Conservation (phyloP, 2,329 filamentous ascomycete species). For the Chrysosporium keratinophilum region DNA sequence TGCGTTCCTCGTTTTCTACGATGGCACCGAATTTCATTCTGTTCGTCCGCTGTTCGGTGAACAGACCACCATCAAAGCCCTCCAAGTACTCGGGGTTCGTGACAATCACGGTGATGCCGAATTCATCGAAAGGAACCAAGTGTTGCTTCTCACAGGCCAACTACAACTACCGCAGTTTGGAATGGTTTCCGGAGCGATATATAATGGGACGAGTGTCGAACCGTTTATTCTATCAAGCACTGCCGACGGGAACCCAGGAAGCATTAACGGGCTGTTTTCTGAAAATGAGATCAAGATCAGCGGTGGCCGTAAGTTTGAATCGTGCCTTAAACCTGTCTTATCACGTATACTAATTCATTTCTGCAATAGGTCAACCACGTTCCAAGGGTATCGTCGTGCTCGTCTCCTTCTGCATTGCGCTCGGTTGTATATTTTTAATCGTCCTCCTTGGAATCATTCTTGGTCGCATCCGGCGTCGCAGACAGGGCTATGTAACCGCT, state of each 20-base stretch:
- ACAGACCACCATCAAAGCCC: constrained; percentile 60
- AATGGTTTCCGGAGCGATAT: constrained; percentile 73
- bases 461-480: constrained; percentile 39
- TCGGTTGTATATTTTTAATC: constrained; percentile 41
- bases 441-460: constrained; percentile 39
- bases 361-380: constrained; percentile 27
- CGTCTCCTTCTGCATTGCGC: constrained; percentile 39
- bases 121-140: constrained; percentile 56
- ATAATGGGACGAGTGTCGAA: constrained; percentile 66
- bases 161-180: constrained; percentile 67
- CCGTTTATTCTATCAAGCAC: constrained; percentile 74
- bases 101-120: constrained; percentile 54
- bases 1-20: constrained; percentile 71
- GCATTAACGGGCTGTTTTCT: constrained; percentile 71
- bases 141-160: constrained; percentile 74
- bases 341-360: constrained; percentile 14
- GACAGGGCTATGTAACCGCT: constrained; percentile 38
- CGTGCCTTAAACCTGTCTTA: background rate
- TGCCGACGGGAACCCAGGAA: constrained; percentile 55
- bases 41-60: constrained; percentile 53
- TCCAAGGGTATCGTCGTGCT: constrained; percentile 39
- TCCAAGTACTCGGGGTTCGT: constrained; percentile 70
- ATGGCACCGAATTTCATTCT: constrained; percentile 60
- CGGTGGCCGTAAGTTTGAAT: constrained; percentile 46
- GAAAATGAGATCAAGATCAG: constrained; percentile 69